A percentile compares a stretch with the other conserved stretches of the same genome.
Conservation (phyloP, 1,284 basidiomycete genomes). For the Cystobasidium sp. region DNA sequence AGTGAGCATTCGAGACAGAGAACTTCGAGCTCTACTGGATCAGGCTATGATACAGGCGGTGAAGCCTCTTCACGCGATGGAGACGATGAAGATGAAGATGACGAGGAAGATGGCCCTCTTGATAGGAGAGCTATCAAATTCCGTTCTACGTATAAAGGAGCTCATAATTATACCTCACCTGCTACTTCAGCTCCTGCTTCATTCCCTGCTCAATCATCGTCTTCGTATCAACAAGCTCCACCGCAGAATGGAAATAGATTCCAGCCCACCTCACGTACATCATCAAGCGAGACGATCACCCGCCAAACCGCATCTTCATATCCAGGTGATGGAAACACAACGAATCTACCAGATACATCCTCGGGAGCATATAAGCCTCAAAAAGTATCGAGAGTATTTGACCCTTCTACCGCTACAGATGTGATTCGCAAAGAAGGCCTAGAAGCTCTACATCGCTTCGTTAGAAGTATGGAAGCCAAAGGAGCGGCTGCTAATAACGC, state of each 20-base stretch:
- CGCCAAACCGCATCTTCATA: background rate
- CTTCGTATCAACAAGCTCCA: background rate
- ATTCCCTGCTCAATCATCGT: background rate
- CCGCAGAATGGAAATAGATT: background rate
- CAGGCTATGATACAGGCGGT: constrained; percentile 39
- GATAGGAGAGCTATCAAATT: constrained; percentile 19
- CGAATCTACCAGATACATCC: constrained; percentile 27
- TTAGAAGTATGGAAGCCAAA: constrained; percentile 50
- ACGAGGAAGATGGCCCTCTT: constrained; percentile 28
- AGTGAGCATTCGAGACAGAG: constrained; percentile 10
- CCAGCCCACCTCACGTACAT: constrained; percentile 12
- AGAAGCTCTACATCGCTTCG: constrained; percentile 52
- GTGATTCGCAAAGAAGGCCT: constrained; percentile 52
- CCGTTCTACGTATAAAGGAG: background rate
- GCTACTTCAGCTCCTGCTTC: constrained; percentile 4
- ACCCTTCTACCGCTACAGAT: constrained; percentile 51
- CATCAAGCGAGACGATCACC: constrained; percentile 32
- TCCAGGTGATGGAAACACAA: background rate
- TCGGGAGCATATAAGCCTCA: constrained; percentile 14
- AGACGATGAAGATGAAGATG: constrained; percentile 41
- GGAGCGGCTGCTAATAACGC: constrained; percentile 20
- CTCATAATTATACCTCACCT: background rate
- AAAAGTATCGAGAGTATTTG: constrained; percentile 51
- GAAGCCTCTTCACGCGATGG: constrained; percentile 38
- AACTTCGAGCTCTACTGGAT: background rate